phyloP scores from a whole-genome alignment of 140 eudicot genomes.

The Stevia rebaudiana region DNA sequence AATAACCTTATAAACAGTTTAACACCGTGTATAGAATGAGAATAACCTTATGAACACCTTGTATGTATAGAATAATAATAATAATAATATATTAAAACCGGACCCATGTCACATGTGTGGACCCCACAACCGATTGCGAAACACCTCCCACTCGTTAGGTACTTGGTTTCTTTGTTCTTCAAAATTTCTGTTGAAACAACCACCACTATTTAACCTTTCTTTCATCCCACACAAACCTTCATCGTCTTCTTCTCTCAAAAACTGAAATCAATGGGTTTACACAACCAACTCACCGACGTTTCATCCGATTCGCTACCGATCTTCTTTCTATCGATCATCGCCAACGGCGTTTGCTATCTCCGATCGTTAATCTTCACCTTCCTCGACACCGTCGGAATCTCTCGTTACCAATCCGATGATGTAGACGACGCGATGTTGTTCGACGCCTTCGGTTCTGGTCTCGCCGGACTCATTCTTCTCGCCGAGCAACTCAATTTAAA shows the following conservation, averaged over 20 bases:
- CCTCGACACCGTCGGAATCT: conserved; percentile 33
- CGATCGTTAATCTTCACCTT: conserved; percentile 39
- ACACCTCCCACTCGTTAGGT: too few relatives aligned
- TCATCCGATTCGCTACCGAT: conserved; percentile 54
- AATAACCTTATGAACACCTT: too few relatives aligned
- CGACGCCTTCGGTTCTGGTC: conserved; percentile 55
- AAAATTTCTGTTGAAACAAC: too few relatives aligned
- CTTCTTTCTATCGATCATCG: conserved; percentile 30
- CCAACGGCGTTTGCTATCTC: conserved; percentile 42
- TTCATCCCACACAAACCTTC: too few relatives aligned
- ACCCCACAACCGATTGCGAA: too few relatives aligned
- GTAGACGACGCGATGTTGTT: conserved; percentile 17
- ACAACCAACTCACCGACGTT: conserved; percentile 51
- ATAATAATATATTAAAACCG: too few relatives aligned
- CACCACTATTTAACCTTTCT: too few relatives aligned
- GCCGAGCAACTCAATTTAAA: conserved; percentile 61
- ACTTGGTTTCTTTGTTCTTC: too few relatives aligned
- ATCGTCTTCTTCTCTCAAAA: background rate
- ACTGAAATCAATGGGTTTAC: conserved; percentile 48
- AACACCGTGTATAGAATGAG: too few relatives aligned
- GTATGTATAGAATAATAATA: too few relatives aligned
- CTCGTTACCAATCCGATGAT: conserved; percentile 22
- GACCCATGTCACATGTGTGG: too few relatives aligned
- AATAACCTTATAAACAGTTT: too few relatives aligned
- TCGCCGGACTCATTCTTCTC: conserved; percentile 52